Evolutionary conservation across 768 basidiomycete genomes (phyloP).

Genomic region (Nevesoporus exiguus): DNA sequence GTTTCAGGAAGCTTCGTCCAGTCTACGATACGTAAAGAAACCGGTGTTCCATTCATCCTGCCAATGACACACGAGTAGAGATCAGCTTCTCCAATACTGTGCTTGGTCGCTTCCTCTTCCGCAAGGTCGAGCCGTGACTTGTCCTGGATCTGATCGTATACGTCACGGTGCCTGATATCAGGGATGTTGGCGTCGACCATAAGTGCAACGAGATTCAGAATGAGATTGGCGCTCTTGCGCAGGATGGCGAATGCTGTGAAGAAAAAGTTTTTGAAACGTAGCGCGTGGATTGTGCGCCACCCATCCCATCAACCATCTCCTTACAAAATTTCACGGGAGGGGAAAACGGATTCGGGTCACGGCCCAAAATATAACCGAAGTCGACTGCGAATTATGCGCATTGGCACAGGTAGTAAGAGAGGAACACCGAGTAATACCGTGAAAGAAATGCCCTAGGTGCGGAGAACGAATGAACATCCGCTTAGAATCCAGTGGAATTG

Average conservation of each 20-base stretch:
- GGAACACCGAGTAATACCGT: conserved; percentile 52
- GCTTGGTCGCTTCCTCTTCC: conserved; percentile 96
- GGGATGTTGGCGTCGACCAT: conserved; percentile 99
- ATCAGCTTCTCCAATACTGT: conserved; percentile 80
- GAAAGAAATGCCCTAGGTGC: conserved; percentile 84
- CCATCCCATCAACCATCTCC: conserved; percentile 99
- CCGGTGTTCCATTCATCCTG: not conserved
- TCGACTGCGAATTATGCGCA: conserved; percentile 58
- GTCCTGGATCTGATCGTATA: conserved; percentile 89
- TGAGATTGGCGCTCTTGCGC: conserved; percentile 95
- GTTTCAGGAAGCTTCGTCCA: not conserved
- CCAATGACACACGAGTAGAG: conserved; percentile 1
- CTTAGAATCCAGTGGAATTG: not conserved
- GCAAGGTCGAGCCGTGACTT: conserved; percentile 93
- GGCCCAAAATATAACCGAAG: conserved; percentile 96
- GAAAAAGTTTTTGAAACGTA: conserved; percentile 97
- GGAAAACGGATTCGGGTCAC: conserved; percentile 96
- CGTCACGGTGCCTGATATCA: conserved; percentile 90
- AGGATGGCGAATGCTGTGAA: conserved; percentile 98
- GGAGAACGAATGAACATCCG: not conserved
- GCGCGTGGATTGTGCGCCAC: conserved; percentile 93
- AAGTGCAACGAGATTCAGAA: conserved; percentile 91
- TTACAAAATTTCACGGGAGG: conserved; percentile 98
- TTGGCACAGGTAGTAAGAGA: conserved; percentile 7
- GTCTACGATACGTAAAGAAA: conserved; percentile 1